Percentiles rank a stretch among this genome's conserved stretches.
Conservation (phyloP, 2,329 filamentous ascomycete genomes). For the Diaporthe citrichinensis region DNA sequence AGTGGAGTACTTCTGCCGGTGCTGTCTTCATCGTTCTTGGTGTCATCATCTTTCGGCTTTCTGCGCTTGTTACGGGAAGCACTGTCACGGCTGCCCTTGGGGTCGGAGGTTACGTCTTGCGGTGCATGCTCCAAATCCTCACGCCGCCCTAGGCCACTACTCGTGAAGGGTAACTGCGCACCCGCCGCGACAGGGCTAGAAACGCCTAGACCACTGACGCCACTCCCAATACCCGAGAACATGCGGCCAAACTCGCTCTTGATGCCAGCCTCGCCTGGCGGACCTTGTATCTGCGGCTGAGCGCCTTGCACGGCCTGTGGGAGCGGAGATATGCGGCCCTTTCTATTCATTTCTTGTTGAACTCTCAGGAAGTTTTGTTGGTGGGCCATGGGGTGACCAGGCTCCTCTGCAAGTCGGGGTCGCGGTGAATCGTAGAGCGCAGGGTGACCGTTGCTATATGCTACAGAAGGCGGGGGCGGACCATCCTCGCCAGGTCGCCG, state of each 20-base stretch:
- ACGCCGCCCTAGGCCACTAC: conserved; percentile 61
- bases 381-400: conserved; percentile 69
- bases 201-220: conserved; percentile 64
- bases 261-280: conserved; percentile 87
- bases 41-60: conserved; percentile 83
- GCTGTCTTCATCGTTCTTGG: conserved; percentile 75
- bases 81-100: conserved; percentile 34
- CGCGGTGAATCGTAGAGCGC: conserved; percentile 60
- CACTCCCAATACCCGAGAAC: conserved; percentile 89
- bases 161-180: conserved; percentile 62
- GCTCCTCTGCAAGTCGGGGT: conserved; percentile 62
- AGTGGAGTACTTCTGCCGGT: conserved; percentile 74
- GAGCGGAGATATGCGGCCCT: conserved; percentile 87
- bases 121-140: conserved; percentile 64
- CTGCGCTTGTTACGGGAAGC: conserved; percentile 70
- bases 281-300: conserved; percentile 83
- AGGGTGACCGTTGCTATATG: conserved; percentile 60
- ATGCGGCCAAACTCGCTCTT: conserved; percentile 96
- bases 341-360: conserved; percentile 85
- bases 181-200: conserved; percentile 65
- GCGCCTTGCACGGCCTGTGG: conserved; percentile 95
- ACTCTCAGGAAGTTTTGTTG: conserved; percentile 81
- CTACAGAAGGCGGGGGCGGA: conserved; percentile 64
- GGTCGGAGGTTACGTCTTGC: conserved; percentile 55
- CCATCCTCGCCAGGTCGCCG: conserved; percentile 62